phyloP scores from a whole-genome alignment of 1,284 basidiomycete genomes.

The Tilletia walkeri region DNA sequence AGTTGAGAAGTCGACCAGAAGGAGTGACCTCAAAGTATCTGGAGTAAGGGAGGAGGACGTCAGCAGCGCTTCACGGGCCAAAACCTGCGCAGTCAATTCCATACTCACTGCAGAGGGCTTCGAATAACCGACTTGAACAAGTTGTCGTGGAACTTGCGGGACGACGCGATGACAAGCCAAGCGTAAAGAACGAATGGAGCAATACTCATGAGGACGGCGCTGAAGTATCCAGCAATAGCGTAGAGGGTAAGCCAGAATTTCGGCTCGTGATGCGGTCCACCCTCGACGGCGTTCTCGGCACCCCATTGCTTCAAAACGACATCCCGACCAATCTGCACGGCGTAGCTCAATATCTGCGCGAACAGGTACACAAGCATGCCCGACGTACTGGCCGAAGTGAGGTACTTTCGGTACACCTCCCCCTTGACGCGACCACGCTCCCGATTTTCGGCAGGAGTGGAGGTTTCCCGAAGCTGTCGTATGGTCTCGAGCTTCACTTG shows the following conservation, averaged over 20 bases:
- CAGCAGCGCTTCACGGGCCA: background rate
- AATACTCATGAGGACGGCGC: conserved; percentile 44
- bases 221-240: conserved; percentile 42
- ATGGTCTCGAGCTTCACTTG: conserved; percentile 49
- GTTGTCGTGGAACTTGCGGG: conserved; percentile 49
- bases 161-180: conserved; percentile 47
- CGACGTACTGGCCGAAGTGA: conserved; percentile 39
- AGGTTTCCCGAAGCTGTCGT: conserved; percentile 49
- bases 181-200: conserved; percentile 51
- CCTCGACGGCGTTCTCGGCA: conserved; percentile 34
- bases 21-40: conserved; percentile 49
- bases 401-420: conserved; percentile 48
- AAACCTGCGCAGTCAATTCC: no score
- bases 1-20: conserved; percentile 68
- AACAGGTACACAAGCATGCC: conserved; percentile 44
- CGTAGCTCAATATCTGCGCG: conserved; percentile 44
- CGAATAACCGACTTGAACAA: conserved; percentile 46
- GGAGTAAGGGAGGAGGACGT: background rate
- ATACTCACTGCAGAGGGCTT: conserved; percentile 46
- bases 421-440: conserved; percentile 48
- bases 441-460: conserved; percentile 45
- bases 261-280: conserved; percentile 28
- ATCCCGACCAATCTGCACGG: conserved; percentile 45
- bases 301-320: conserved; percentile 55
- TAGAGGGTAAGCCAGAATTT: conserved; percentile 50